A percentile compares a stretch with the other conserved stretches of the same genome.
Evolutionary conservation across 2,329 filamentous ascomycete species (phyloP).

Genomic region (Xylariaceae sp.): DNA sequence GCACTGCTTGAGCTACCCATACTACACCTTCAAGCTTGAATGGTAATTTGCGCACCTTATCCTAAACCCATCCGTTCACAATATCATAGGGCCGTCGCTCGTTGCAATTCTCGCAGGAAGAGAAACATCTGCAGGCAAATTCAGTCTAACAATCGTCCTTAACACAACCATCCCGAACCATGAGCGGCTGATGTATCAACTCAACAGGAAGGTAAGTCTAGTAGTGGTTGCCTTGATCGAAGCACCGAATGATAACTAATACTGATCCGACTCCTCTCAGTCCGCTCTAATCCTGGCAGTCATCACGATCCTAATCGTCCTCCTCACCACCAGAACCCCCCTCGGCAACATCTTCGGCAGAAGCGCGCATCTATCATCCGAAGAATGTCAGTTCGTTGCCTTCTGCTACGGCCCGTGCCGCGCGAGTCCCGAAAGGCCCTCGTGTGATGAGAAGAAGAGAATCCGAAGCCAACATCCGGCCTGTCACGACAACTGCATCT

Average conservation of each 20-base stretch:
- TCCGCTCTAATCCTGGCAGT: background rate
- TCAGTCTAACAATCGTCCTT: too few relatives aligned
- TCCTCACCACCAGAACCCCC: background rate
- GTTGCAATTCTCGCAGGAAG: too few relatives aligned
- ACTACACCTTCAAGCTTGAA: too few relatives aligned
- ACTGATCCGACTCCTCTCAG: background rate
- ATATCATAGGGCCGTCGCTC: too few relatives aligned
- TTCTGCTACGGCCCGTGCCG: slow-evolving; percentile 3
- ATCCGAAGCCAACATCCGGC: background rate
- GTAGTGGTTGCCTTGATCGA: background rate
- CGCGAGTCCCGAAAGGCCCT: background rate
- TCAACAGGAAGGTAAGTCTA: background rate
- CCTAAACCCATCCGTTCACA: too few relatives aligned
- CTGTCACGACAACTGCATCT: slow-evolving; percentile 1
- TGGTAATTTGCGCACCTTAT: too few relatives aligned
- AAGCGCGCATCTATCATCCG: background rate
- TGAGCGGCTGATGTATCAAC: too few relatives aligned
- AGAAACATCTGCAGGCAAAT: too few relatives aligned
- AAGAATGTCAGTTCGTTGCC: background rate
- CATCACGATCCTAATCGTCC: background rate
- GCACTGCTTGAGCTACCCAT: too few relatives aligned
- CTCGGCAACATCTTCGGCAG: background rate
- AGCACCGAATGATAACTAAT: background rate
- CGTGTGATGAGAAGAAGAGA: background rate
- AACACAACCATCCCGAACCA: too few relatives aligned